phyloP scores from a whole-genome alignment of 2,329 filamentous ascomycete species.

The Emmonsiellopsis sp. region DNA sequence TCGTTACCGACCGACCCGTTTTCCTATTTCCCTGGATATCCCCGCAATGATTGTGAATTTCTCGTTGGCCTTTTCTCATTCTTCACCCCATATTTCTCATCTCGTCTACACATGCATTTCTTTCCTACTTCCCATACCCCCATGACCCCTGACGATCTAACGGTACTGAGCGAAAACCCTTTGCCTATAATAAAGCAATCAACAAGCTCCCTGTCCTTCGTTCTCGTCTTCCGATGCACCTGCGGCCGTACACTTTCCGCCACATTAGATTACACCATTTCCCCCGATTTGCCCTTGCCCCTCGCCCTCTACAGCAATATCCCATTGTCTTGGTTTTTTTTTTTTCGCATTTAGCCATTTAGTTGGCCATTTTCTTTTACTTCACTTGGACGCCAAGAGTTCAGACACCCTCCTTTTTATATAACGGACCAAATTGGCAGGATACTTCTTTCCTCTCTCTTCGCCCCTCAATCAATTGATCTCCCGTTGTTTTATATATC shows the following conservation, averaged over 20 bases:
- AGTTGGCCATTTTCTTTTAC: no score
- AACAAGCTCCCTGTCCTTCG: neutral
- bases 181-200: constrained; percentile 1
- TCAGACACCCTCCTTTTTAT: no score
- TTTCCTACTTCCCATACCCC: neutral
- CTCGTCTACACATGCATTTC: neutral
- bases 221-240: neutral
- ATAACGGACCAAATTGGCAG: no score
- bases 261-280: neutral
- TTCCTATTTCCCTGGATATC: neutral
- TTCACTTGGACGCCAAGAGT: no score
- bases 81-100: neutral
- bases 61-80: neutral
- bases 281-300: neutral
- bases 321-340: no score
- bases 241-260: neutral
- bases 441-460: no score
- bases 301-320: no score
- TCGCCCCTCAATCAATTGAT: no score
- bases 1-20: neutral
- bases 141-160: constrained; percentile 7
- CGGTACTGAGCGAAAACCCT: constrained; percentile 5
- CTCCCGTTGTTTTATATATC: no score
- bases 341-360: no score
- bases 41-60: neutral